Conservation (phyloP, 331 rosid species). For the Cydonia oblonga region DNA sequence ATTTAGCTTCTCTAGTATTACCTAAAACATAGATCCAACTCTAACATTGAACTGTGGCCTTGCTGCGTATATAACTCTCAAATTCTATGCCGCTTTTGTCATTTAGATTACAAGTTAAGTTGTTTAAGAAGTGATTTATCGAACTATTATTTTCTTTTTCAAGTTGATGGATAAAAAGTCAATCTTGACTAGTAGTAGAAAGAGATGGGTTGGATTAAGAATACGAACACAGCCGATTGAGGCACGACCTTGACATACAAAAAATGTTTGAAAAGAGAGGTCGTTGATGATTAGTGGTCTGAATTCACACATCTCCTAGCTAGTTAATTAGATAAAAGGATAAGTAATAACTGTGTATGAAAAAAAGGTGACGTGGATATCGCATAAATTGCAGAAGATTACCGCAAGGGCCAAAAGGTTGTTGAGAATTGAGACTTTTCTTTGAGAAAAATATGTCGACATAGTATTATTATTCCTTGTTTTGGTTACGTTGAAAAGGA, state of each 20-base stretch:
- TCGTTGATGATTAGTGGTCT: not conserved
- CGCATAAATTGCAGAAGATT: not conserved
- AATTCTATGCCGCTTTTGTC: not conserved
- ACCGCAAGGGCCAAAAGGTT: too few relatives aligned
- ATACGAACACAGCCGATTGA: not conserved
- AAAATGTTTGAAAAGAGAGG: not conserved
- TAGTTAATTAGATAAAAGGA: not conserved
- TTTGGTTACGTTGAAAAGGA: not conserved
- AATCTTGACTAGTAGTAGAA: not conserved
- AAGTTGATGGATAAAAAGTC: not conserved
- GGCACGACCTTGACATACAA: not conserved
- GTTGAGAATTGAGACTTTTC: too few relatives aligned
- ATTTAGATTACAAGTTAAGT: not conserved
- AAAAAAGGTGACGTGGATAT: constrained; percentile 22
- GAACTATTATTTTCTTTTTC: not conserved
- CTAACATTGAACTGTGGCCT: not conserved
- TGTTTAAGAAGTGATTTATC: not conserved
- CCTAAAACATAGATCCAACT: not conserved
- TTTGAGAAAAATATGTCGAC: not conserved
- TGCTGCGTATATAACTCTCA: not conserved
- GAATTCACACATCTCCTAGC: too few relatives aligned
- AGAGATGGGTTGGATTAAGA: not conserved
- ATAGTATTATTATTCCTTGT: not conserved
- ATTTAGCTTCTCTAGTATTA: too few relatives aligned
- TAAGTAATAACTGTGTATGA: not conserved